Evolutionary conservation across 169 alveolate genomes (phyloP).

Genomic region (Besnoitia besnoiti): DNA sequence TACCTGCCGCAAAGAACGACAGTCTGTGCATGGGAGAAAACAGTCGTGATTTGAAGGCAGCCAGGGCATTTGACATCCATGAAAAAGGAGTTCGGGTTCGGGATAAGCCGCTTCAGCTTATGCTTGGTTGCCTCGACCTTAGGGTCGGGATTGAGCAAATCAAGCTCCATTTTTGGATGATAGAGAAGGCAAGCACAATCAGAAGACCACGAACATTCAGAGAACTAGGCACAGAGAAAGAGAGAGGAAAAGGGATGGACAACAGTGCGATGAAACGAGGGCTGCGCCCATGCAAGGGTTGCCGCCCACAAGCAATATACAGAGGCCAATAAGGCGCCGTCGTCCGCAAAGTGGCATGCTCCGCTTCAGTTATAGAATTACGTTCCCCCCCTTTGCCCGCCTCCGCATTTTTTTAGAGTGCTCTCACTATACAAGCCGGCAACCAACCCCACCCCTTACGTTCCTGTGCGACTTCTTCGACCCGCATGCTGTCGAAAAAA

Average conservation of each 20-base stretch:
- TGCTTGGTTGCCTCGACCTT: slow-evolving; percentile 93
- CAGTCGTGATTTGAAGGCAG: slow-evolving; percentile 93
- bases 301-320: background rate
- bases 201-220: background rate
- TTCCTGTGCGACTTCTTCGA: no score
- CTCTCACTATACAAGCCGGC: no score
- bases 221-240: background rate
- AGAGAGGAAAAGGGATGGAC: background rate
- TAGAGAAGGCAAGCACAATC: background rate
- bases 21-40: slow-evolving; percentile 94
- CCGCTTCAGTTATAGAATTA: no score
- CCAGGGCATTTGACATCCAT: slow-evolving; percentile 98
- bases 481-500: no score
- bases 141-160: slow-evolving; percentile 95
- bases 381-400: no score
- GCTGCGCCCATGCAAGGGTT: background rate
- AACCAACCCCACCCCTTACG: no score
- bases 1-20: slow-evolving; percentile 90
- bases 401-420: no score
- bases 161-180: slow-evolving; percentile 90
- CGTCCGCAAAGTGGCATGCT: no score
- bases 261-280: background rate
- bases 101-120: slow-evolving; percentile 96
- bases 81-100: slow-evolving; percentile 97
- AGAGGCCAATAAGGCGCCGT: background rate